These are phyloP conservation scores for Paramecium sexaurelia DNA, from an alignment of 73 alveolate genomes.

Conservation along the genomic window DNA sequence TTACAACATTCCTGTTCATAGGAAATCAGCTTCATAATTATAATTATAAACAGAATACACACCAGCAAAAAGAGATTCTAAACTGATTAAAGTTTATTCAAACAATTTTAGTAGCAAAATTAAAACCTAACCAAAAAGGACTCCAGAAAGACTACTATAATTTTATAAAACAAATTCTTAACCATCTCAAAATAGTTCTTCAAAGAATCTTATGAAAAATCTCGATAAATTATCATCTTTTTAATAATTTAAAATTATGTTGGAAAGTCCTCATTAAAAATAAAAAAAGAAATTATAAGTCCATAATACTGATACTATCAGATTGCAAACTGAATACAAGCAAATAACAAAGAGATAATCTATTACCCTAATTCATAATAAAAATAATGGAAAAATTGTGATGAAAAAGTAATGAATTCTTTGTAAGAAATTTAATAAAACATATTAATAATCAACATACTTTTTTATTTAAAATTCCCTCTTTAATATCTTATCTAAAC, in stretches of 20 bases:
- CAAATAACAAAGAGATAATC: neutral
- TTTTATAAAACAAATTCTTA: neutral
- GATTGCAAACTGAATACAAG: neutral
- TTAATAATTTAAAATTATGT: neutral
- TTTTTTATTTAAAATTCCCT: neutral
- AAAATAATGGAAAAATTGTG: neutral
- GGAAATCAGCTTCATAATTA: neutral
- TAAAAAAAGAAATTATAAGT: neutral
- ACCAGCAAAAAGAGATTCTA: slow-evolving; percentile 1
- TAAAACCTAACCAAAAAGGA: neutral
- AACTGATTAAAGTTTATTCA: neutral
- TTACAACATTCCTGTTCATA: neutral
- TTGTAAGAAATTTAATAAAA: neutral
- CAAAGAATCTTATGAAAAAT: neutral
- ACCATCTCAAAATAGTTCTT: neutral
- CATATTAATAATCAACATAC: neutral
- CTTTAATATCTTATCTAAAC: neutral
- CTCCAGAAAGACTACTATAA: neutral
- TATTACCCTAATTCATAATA: neutral
- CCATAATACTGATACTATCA: neutral
- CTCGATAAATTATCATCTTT: neutral
- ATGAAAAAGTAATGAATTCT: neutral
- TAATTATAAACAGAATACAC: neutral
- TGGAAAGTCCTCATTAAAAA: neutral
- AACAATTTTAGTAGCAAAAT: neutral